Evolutionary conservation across 345 rosid genomes (phyloP).

Genomic region (Salix purpurea): DNA sequence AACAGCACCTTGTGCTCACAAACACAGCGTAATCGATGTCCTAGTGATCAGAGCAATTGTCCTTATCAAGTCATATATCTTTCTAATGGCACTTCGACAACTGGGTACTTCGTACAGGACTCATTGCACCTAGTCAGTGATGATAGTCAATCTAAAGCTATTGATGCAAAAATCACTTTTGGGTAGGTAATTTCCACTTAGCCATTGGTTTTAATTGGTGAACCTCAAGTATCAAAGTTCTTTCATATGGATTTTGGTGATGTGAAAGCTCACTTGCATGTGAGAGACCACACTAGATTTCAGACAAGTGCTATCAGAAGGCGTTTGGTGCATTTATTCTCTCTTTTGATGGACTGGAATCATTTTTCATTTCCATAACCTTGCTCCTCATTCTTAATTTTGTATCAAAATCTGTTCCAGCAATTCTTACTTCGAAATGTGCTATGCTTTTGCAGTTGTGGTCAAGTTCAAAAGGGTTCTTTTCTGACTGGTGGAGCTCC

Average conservation of each 20-base stretch:
- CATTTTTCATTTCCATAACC: neutral
- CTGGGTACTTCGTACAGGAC: slow-evolving; percentile 68
- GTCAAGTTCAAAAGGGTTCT: slow-evolving; percentile 75
- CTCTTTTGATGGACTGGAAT: neutral
- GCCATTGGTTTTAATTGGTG: no score
- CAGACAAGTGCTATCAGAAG: neutral
- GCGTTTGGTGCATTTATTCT: neutral
- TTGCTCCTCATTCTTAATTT: neutral
- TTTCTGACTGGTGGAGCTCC: slow-evolving; percentile 87
- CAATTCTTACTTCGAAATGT: slow-evolving; percentile 1
- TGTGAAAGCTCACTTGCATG: neutral
- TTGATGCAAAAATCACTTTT: slow-evolving; percentile 47
- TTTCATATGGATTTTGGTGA: neutral
- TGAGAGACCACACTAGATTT: neutral
- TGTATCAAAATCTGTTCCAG: neutral
- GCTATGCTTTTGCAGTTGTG: slow-evolving; percentile 59
- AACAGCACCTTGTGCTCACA: slow-evolving; percentile 48
- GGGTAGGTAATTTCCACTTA: slow-evolving; percentile 45
- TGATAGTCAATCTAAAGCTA: slow-evolving; percentile 30
- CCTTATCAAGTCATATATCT: slow-evolving; percentile 63
- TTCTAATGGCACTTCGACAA: slow-evolving; percentile 64
- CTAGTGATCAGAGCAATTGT: slow-evolving; percentile 49
- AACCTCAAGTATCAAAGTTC: neutral
- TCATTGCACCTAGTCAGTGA: slow-evolving; percentile 55
- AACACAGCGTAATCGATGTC: slow-evolving; percentile 31